These are phyloP conservation scores for Phellinidium pouzarii DNA, from an alignment of 1,284 basidiomycete species.

Conservation along the genomic window DNA sequence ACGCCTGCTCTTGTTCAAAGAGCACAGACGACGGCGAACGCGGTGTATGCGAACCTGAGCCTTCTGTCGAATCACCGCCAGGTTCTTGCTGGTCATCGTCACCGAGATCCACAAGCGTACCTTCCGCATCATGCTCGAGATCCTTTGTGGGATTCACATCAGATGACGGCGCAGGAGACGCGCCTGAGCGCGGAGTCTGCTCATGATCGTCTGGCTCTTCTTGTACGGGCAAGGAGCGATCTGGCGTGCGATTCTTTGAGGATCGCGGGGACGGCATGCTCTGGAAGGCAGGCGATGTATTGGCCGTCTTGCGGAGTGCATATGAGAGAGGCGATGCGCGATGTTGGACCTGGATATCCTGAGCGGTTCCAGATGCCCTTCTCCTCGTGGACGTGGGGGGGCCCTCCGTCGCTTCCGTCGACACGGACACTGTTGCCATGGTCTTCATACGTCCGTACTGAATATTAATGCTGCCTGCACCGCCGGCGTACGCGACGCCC, in stretches of 20 bases:
- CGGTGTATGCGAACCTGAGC: conserved; percentile 52
- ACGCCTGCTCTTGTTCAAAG: conserved; percentile 33
- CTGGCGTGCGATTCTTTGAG: conserved; percentile 53
- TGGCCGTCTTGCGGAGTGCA: conserved; percentile 34
- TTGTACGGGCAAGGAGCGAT: conserved; percentile 68
- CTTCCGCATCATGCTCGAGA: conserved; percentile 17
- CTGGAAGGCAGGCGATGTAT: conserved; percentile 36
- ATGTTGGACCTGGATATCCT: conserved; percentile 25
- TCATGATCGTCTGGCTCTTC: conserved; percentile 51
- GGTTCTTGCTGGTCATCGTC: conserved; percentile 27
- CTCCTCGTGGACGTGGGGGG: conserved; percentile 17
- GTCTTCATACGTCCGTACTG: conserved; percentile 15
- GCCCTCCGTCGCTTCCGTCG: background rate
- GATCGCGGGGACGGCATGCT: conserved; percentile 55
- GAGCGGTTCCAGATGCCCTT: conserved; percentile 18
- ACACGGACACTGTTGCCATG: background rate
- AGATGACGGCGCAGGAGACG: conserved; percentile 50
- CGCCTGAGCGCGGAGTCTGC: conserved; percentile 30
- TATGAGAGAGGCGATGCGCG: conserved; percentile 31
- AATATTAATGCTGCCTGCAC: conserved; percentile 34
- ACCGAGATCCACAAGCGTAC: conserved; percentile 18
- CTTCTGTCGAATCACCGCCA: conserved; percentile 28
- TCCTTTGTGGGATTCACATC: conserved; percentile 47
- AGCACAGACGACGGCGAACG: conserved; percentile 62
- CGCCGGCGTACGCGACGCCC: conserved; percentile 47